A percentile compares a stretch with the other conserved stretches of the same genome.
Conservation (phyloP, 176 grass and related monocot genomes). For the Musa troglodytarum region DNA sequence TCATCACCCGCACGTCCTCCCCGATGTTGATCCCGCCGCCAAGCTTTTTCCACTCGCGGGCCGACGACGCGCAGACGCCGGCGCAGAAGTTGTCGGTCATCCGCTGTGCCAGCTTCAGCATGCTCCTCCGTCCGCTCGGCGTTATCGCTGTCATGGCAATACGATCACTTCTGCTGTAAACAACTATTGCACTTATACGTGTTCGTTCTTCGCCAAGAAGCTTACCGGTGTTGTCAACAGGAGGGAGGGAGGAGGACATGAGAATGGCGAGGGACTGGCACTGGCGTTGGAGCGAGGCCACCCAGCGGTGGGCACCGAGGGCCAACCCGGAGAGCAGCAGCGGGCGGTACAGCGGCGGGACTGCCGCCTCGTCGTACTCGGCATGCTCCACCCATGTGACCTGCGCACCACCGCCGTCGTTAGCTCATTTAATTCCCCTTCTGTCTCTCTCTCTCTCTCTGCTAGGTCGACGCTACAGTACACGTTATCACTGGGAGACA, state of each 20-base stretch:
- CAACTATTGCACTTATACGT: not conserved
- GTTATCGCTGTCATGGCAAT: slow-evolving; percentile 23
- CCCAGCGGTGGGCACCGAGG: slow-evolving; percentile 72
- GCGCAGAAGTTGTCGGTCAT: slow-evolving; percentile 87
- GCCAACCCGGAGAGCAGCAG: slow-evolving; percentile 60
- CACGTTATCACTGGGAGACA: not conserved
- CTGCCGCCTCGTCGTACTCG: slow-evolving; percentile 65
- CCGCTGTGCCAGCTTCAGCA: slow-evolving; percentile 70
- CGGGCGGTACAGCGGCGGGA: slow-evolving; percentile 62
- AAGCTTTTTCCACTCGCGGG: slow-evolving; percentile 71
- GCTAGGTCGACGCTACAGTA: too few species aligned
- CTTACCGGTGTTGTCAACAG: slow-evolving; percentile 14
- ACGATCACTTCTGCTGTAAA: too few species aligned
- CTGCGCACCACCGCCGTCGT: slow-evolving; percentile 38
- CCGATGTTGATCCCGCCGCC: slow-evolving; percentile 41
- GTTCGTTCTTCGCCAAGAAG: not conserved
- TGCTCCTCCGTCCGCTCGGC: slow-evolving; percentile 54
- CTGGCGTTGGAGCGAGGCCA: slow-evolving; percentile 55
- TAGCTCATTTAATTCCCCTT: slow-evolving; percentile 38
- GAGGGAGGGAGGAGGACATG: slow-evolving; percentile 47
- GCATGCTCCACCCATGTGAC: slow-evolving; percentile 95
- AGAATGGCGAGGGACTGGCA: slow-evolving; percentile 53
- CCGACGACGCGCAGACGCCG: slow-evolving; percentile 70
- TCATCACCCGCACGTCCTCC: slow-evolving; percentile 72
- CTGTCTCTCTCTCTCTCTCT: slow-evolving; percentile 23